A percentile compares a stretch with the other conserved stretches of the same genome.
These are phyloP conservation scores for Coccinonectria pachysandricola DNA, from an alignment of 2,329 filamentous ascomycete species.

Conservation along the genomic window DNA sequence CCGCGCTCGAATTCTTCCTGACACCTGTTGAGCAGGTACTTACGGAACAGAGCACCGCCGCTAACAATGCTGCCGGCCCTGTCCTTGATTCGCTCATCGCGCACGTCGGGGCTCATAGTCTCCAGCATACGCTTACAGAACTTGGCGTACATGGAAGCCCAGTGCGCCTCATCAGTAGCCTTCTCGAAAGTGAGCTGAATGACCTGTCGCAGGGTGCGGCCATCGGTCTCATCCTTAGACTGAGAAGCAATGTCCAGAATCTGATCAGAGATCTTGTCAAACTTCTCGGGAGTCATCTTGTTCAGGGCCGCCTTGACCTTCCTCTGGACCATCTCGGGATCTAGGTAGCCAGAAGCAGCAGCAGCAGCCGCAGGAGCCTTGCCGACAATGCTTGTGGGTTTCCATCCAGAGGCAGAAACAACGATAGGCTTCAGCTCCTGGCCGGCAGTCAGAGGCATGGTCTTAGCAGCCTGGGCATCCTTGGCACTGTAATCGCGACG, in stretches of 20 bases:
- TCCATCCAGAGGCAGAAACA: constrained; percentile 72
- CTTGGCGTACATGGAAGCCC: constrained; percentile 97
- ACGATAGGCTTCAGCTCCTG: constrained; percentile 73
- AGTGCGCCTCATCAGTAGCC: constrained; percentile 95
- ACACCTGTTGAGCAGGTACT: constrained; percentile 96
- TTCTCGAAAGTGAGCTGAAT: constrained; percentile 99
- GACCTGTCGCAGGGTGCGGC: constrained; percentile 89
- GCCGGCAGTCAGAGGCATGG: constrained; percentile 83
- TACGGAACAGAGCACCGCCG: constrained; percentile 90
- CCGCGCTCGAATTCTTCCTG: constrained; percentile 98
- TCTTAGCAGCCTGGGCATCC: constrained; percentile 66
- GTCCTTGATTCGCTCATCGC: constrained; percentile 89
- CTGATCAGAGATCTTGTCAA: constrained; percentile 88
- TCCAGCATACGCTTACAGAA: constrained; percentile 97
- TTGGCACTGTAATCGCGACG: constrained; percentile 48
- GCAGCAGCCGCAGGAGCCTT: constrained; percentile 27
- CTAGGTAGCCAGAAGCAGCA: constrained; percentile 50
- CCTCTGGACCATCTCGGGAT: constrained; percentile 88
- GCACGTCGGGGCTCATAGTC: constrained; percentile 88
- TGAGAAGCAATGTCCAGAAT: constrained; percentile 88
- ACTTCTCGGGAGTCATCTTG: constrained; percentile 99
- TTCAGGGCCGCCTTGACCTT: constrained; percentile 98
- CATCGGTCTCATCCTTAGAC: constrained; percentile 90
- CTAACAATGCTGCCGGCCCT: constrained; percentile 80
- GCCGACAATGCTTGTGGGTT: constrained; percentile 61